Base-by-base conservation (phyloP, 176 grass and related monocot species). In the Oryza nivara region DNA sequence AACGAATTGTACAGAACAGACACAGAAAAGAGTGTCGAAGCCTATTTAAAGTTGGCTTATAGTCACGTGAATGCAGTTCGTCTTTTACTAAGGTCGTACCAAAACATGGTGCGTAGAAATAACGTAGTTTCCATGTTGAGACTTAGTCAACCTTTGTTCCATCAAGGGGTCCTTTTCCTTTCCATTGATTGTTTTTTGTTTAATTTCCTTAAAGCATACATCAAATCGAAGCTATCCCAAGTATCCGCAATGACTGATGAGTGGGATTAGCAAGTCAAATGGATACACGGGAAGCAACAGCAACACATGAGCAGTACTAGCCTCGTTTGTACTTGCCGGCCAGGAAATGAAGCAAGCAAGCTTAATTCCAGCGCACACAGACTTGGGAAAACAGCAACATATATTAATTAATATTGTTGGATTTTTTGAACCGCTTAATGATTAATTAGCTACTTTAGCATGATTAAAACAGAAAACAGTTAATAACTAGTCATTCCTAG, bases 201-300 rank as follows among this genome's bases (percentile, higher is more conserved):
- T 32, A 32, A 32, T 32, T 56, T 20, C 13, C 48, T 67, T 41
- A 40, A 40, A 56, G 66, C 66, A 52, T 16, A 70, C 66, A 25
- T 80, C 17, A 58, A 23, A 70, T 25, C 19, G 3, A 65, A 80
- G 64, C 4, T 32, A 3, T 46, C 34, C 25, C 7, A 51, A 32
- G 30, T 68, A 41, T 5, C 13, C 47, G 77, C 43, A 9, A 44
- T 44, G 43, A 44, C 43, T 17, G 41, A 19, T 81, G 79, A 41
- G 67, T 81, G 14, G 66, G 34, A 4, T 70, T 11, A 40, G 17
- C 16, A 81, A 43, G 51, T 72, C 49, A 19, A 14, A 44, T 26
- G 16, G 47, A 38, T 20, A 74, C 16, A 43, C 14, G 2, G 13
- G 71, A 87, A 87, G 78, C 71, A 75, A 87, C 46, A 87, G 85